Base-by-base conservation (phyloP, 2,329 filamentous ascomycete species). In the Colletotrichum abscissum region DNA sequence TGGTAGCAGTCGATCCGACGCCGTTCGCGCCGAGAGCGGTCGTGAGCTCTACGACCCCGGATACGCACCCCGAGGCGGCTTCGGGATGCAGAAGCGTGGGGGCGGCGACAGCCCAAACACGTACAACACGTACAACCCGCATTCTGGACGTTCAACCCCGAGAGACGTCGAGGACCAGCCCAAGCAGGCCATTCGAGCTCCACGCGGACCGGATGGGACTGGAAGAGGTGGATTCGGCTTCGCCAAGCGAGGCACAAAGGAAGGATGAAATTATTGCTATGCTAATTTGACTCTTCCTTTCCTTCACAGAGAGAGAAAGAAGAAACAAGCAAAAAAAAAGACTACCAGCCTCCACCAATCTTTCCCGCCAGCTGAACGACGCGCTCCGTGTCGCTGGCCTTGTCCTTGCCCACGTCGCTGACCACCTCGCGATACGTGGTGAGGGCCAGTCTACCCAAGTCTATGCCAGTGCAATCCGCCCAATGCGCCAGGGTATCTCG, bases 341-440 rank as follows among this genome's bases (percentile, higher is more conserved):
- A 76, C 81, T 88, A 98, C 97, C 97, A 99, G 28, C 97, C 97
- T 66, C 97, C 97, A 66, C 95, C 97, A 78, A 95, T 94, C 83
- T 95, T 97, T 69, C 95, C 92, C 59, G 96, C 96, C 79, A 99
- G 87, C 79, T 97, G 95, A 72, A 95, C 93, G 54, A 98, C 95
- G 73, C 92, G 90, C 79, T 97, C 93, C 56, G 94, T 92, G 80
- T 95, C 93, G 73, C 88, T 86, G 82, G 86, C 79, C 81, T 89
- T 85, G 75, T 90, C 88, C 85, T 97, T 97, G 63, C 97, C 97
- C 56, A 99, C 95, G 81, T 98, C 95, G 84, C 96, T 98, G 78
- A 98, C 92, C 26, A 99, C 96, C 83, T 95, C 92, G 75, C 97
- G 91, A 85, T 94, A 99, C 64, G 91, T 97, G 70, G 97, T 99